Conservation (phyloP, 192 early-diverging fungal genomes). For the Linderina pennispora region DNA sequence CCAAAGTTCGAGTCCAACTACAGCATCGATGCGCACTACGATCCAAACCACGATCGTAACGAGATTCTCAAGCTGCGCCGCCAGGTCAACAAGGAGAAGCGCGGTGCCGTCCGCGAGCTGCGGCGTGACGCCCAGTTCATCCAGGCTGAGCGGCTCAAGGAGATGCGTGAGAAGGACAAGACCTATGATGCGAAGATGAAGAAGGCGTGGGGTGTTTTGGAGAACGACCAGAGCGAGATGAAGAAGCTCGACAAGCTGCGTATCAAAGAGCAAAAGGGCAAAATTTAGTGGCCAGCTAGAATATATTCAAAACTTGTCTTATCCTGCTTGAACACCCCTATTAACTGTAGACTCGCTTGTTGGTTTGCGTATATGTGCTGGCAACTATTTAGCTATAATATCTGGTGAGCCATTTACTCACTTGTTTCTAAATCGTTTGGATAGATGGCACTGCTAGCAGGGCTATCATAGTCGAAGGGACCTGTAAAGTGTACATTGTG, state of each 20-base stretch:
- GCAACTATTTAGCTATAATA: too few species aligned
- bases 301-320: too few species aligned
- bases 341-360: too few species aligned
- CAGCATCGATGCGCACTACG: conserved; percentile 79
- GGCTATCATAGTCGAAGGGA: too few species aligned
- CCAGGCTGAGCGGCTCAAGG: conserved; percentile 60
- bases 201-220: conserved; percentile 78
- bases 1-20: conserved; percentile 92
- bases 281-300: too few species aligned
- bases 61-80: conserved; percentile 69
- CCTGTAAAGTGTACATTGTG: too few species aligned
- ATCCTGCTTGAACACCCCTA: too few species aligned
- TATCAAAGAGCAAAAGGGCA: conserved; percentile 50
- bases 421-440: too few species aligned
- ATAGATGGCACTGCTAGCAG: too few species aligned
- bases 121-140: conserved; percentile 91
- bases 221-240: conserved; percentile 75
- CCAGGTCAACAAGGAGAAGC: conserved; percentile 88
- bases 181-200: conserved; percentile 89
- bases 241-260: conserved; percentile 54
- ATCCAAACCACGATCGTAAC: conserved; percentile 70
- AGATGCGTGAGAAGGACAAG: conserved; percentile 70
- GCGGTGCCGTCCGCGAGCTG: conserved; percentile 92
- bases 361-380: too few species aligned
- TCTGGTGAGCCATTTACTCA: too few species aligned